These are phyloP conservation scores for Achlya hypogyna DNA, from an alignment of 352 stramenopile species.

Conservation along the genomic window DNA sequence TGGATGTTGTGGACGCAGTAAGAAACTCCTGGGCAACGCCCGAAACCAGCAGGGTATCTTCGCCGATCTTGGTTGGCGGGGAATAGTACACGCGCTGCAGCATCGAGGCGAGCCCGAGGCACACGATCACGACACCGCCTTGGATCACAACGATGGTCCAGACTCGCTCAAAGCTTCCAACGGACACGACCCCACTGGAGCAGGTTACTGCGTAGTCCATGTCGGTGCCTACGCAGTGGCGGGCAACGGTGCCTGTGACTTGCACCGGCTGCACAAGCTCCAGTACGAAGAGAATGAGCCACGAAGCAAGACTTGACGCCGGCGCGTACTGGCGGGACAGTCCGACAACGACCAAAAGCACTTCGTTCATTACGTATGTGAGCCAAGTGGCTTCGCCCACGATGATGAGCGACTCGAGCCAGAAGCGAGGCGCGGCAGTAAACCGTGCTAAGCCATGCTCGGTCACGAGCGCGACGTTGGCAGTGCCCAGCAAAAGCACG, in stretches of 20 bases:
- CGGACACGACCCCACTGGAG: neutral
- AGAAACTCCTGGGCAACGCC: neutral
- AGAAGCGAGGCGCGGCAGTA: neutral
- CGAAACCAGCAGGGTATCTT: neutral
- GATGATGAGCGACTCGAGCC: neutral
- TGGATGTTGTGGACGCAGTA: neutral
- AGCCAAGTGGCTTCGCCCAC: constrained; percentile 1
- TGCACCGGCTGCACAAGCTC: neutral
- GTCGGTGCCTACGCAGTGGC: neutral
- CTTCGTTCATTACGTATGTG: neutral
- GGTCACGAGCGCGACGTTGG: neutral
- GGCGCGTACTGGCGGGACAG: neutral
- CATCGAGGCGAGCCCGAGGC: neutral
- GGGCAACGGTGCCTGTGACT: neutral
- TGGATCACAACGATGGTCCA: neutral
- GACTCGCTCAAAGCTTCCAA: neutral
- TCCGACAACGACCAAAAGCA: neutral
- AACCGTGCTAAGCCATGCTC: neutral
- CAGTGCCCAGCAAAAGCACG: neutral
- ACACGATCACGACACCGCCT: neutral
- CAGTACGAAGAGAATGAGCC: neutral
- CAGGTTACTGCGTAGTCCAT: neutral
- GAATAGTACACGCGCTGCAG: neutral
- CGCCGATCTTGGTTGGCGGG: neutral
- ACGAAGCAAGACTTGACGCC: neutral